Evolutionary conservation across 2,329 filamentous ascomycete genomes (phyloP).

Genomic region (Alternaria solani): DNA sequence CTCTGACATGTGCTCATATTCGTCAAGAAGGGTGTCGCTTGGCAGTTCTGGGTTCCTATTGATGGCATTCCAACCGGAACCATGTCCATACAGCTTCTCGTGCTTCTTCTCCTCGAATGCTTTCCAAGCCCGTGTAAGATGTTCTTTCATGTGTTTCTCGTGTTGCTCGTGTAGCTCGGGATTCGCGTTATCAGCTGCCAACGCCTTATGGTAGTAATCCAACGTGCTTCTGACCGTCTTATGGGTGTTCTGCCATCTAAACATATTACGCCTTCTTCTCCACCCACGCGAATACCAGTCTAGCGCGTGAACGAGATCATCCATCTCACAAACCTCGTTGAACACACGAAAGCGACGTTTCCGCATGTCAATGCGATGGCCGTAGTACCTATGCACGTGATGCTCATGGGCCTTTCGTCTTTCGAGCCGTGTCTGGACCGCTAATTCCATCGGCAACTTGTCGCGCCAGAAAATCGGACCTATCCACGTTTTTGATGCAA

Average conservation of each 20-base stretch:
- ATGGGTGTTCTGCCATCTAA: neutral
- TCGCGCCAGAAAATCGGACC: conserved; percentile 18
- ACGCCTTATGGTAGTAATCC: too few species aligned
- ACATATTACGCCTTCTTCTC: neutral
- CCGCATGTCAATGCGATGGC: conserved; percentile 7
- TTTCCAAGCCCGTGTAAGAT: neutral
- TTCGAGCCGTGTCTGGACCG: conserved; percentile 6
- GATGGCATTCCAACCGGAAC: neutral
- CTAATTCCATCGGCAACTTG: conserved; percentile 15
- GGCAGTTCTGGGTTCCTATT: neutral
- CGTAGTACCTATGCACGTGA: conserved; percentile 11
- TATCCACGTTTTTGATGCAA: neutral
- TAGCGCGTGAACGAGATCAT: neutral
- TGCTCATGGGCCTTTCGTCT: conserved; percentile 2
- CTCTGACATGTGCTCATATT: neutral
- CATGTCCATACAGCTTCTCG: neutral
- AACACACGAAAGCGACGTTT: conserved; percentile 12
- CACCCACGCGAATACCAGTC: neutral
- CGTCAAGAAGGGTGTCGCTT: neutral
- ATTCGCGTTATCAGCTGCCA: too few species aligned
- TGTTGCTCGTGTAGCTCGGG: neutral
- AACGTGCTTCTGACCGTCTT: neutral
- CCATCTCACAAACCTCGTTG: conserved; percentile 9
- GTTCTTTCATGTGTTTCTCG: neutral
- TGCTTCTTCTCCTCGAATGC: neutral